phyloP scores from a whole-genome alignment of 306 rosid genomes.

The Castanea sativa region DNA sequence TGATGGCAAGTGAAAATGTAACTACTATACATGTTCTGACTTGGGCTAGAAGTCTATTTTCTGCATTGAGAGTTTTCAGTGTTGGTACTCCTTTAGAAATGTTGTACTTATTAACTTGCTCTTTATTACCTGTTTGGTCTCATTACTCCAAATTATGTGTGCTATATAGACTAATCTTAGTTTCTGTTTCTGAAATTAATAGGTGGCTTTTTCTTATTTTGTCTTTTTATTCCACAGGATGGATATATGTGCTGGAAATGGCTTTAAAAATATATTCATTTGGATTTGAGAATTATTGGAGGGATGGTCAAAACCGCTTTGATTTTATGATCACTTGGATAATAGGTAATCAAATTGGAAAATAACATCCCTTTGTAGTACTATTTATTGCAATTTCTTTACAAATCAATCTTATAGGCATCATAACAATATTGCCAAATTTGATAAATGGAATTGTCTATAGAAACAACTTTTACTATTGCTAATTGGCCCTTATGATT shows the following conservation, averaged over 20 bases:
- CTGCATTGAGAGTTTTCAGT: not conserved
- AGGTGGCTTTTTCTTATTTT: constrained; percentile 9
- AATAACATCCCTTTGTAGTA: not conserved
- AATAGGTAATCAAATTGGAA: constrained; percentile 58
- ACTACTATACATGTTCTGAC: not conserved
- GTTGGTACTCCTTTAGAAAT: not conserved
- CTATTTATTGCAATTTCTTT: not conserved
- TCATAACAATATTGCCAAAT: not conserved
- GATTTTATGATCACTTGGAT: constrained; percentile 80
- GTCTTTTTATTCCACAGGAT: constrained; percentile 52
- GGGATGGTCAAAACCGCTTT: constrained; percentile 90
- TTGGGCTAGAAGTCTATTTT: not conserved
- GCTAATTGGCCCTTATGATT: not conserved
- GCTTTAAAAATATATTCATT: constrained; percentile 69
- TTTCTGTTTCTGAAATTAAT: constrained; percentile 11
- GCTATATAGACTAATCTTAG: not conserved
- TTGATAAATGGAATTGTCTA: not conserved
- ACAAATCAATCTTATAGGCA: not conserved
- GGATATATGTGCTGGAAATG: constrained; percentile 93
- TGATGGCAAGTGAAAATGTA: not conserved
- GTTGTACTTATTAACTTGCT: constrained; percentile 5
- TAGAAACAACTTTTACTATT: not conserved
- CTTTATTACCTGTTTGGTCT: constrained; percentile 11
- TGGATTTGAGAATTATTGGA: constrained; percentile 95
- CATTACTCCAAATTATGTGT: not conserved